These are phyloP conservation scores for Cladosporium sp. DNA, from an alignment of 2,329 filamentous ascomycete species.

Conservation along the genomic window DNA sequence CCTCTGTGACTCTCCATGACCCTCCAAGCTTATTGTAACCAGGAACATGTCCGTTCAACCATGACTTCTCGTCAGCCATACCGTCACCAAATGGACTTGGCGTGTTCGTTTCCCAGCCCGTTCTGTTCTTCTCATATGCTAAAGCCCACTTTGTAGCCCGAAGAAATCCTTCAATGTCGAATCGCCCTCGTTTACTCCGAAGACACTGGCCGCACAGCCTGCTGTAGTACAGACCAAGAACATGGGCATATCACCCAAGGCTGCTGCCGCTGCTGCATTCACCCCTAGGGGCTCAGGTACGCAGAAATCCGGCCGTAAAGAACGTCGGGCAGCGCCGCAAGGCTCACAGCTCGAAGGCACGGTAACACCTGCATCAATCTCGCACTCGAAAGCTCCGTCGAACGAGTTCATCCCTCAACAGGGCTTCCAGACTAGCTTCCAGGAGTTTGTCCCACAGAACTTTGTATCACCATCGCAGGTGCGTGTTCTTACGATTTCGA, in stretches of 20 bases:
- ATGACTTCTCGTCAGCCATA: conserved; percentile 31
- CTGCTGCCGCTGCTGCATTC: conserved; percentile 84
- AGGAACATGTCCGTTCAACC: conserved; percentile 38
- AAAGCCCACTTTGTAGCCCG: conserved; percentile 20
- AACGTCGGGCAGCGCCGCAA: conserved; percentile 18
- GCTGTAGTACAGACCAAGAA: conserved; percentile 56
- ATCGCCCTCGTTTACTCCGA: conserved; percentile 89
- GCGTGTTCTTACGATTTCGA: conserved; percentile 5
- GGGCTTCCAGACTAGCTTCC: conserved; percentile 44
- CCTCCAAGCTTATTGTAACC: conserved; percentile 17
- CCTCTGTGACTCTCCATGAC: background rate
- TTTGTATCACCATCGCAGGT: conserved; percentile 54
- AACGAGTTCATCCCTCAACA: conserved; percentile 42
- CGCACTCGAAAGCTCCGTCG: conserved; percentile 48
- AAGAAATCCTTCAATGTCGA: conserved; percentile 90
- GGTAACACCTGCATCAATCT: conserved; percentile 41
- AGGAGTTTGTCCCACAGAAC: conserved; percentile 57
- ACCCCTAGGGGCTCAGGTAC: conserved; percentile 61
- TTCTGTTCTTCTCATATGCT: background rate
- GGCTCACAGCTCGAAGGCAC: conserved; percentile 35
- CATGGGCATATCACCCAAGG: conserved; percentile 80
- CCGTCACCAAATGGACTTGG: conserved; percentile 31
- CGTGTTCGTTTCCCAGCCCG: conserved; percentile 24
- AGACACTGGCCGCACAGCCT: conserved; percentile 49
- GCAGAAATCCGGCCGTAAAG: conserved; percentile 18